Evolutionary conservation across 2,329 filamentous ascomycete genomes (phyloP), one percentile per base, ranked within the genome.

Genomic region (Colletotrichum tofieldiae): DNA sequence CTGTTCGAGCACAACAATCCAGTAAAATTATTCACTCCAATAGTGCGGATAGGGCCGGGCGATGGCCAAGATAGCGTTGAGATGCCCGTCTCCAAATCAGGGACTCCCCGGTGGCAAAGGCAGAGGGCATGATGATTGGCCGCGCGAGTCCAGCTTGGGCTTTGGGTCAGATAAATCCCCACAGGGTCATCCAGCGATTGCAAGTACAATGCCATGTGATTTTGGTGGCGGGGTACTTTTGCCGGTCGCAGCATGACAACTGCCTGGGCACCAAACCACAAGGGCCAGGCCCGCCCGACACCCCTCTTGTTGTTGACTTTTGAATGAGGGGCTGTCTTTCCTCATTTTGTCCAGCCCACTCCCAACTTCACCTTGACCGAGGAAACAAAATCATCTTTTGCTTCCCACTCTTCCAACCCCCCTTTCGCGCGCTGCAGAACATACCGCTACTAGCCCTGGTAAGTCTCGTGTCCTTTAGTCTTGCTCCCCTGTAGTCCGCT

Each of bases 271-370:
- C 66, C 65, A 70, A 69, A 72, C 65, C 68, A 65, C 65, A 72
- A 70, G 70, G 70, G 70, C 70, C 67, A 59, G 65, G 70, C 70
- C 70, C 70, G 70, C 70, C 70, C 66, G 59, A 69, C 70, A 69
- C 70, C 70, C 70, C 70, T 69, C 70, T 65, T 72, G 70, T 72
- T 72, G 69, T 72, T 72, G 70, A 72, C 70, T 73, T 73, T 64
- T 73, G 72, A 72, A 72, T 73, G 72, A 74, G 72, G 72, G 72
- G 72, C 72, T 73, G 55, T 61, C 62, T 72, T 74, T 65, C 65
- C 65, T 74, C 70, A 72, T 74, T 74, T 74, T 74, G 69, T 66
- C 65, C 60, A 72, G 62, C 70, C 72, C 70, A 74, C 72, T 73
- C 58, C 65, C 56, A 74, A 72, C 70, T 74, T 72, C 72, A 68